Evolutionary conservation across 768 basidiomycete species (phyloP).

Genomic region (Glaciozyma antarctica): DNA sequence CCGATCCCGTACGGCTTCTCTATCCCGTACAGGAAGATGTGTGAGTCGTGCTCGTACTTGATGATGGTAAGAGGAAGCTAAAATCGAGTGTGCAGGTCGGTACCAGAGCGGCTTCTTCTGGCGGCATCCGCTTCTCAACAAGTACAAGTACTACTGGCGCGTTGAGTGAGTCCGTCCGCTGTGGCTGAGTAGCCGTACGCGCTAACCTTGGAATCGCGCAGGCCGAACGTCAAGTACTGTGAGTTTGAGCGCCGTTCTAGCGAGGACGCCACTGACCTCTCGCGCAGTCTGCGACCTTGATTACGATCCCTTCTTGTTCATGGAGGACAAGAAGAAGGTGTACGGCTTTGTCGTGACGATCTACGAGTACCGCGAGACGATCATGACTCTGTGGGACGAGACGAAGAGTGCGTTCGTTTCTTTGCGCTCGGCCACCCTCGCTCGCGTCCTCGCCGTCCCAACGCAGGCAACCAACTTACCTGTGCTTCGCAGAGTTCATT

Average conservation of each 20-base stretch:
- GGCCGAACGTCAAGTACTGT: constrained; percentile 66
- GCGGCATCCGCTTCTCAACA: constrained; percentile 61
- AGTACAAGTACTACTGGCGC: constrained; percentile 79
- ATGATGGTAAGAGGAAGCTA: neutral
- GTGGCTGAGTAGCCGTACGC: neutral
- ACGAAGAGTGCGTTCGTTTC: constrained; percentile 44
- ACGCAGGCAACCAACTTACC: neutral
- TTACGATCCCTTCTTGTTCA: constrained; percentile 66
- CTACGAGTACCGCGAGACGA: constrained; percentile 47
- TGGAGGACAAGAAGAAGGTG: constrained; percentile 70
- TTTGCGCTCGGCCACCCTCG: too few relatives aligned
- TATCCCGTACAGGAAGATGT: constrained; percentile 78
- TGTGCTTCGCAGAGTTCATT: constrained; percentile 45
- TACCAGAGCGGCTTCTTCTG: constrained; percentile 64
- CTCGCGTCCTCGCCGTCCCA: too few relatives aligned
- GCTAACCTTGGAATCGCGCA: neutral
- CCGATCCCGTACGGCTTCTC: constrained; percentile 51
- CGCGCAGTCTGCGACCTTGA: constrained; percentile 16
- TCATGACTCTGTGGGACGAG: constrained; percentile 65
- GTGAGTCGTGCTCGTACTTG: constrained; percentile 36
- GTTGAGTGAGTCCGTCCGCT: constrained; percentile 45
- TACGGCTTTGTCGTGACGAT: constrained; percentile 59
- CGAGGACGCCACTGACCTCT: neutral
- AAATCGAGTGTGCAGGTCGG: constrained; percentile 38
- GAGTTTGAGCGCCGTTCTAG: neutral